Evolutionary conservation across 139 green algal species (phyloP).

Genomic region (Coelastrella sp.): DNA sequence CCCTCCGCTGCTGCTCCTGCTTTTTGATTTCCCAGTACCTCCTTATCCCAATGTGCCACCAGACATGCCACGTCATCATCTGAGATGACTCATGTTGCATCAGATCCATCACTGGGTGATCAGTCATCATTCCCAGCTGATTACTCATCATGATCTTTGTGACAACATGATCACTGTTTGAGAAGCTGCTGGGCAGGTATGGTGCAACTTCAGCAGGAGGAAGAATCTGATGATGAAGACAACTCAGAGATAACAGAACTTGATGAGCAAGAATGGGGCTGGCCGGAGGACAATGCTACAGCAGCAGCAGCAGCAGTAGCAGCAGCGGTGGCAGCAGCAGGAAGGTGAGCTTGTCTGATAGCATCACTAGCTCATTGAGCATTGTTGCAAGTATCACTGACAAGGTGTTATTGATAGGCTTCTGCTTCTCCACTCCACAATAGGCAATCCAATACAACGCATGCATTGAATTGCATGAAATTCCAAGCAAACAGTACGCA

Average conservation of each 20-base stretch:
- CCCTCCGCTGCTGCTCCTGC: not conserved
- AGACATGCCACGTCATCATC: not conserved
- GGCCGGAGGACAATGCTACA: not conserved
- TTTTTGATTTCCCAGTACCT: not conserved
- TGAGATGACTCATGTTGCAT: not conserved
- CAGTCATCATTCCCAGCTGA: too few relatives aligned
- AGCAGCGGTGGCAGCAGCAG: too few relatives aligned
- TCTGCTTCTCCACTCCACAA: too few relatives aligned
- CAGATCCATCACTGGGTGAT: not conserved
- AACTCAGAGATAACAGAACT: not conserved
- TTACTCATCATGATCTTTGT: too few relatives aligned
- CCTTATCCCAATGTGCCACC: constrained; percentile 20
- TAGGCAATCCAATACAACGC: too few relatives aligned
- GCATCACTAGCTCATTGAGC: too few relatives aligned
- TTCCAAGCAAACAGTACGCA: too few relatives aligned
- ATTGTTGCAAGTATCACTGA: too few relatives aligned
- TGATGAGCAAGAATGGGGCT: not conserved
- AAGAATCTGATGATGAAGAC: not conserved
- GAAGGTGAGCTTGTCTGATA: too few relatives aligned
- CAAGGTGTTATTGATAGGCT: too few relatives aligned
- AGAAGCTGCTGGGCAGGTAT: not conserved
- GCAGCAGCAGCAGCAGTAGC: not conserved
- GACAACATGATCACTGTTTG: too few relatives aligned
- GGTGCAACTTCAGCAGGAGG: not conserved
- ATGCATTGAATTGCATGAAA: too few relatives aligned